Percentiles rank a stretch among this genome's conserved stretches.
phyloP scores from a whole-genome alignment of 2,329 filamentous ascomycete genomes.

The Xylaria sp. region DNA sequence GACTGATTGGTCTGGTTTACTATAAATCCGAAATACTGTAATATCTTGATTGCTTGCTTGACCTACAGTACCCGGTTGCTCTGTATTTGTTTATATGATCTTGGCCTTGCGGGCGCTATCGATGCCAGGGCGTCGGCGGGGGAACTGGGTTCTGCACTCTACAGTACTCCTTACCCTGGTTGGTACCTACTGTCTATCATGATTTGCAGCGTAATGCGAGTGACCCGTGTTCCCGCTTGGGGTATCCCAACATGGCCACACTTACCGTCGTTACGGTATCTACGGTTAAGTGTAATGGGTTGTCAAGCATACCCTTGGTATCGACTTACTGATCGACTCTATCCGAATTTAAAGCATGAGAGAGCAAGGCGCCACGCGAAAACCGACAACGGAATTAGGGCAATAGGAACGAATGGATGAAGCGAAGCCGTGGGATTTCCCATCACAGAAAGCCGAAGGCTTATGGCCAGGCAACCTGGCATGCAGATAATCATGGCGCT shows the following conservation, averaged over 20 bases:
- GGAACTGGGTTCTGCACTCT: neutral
- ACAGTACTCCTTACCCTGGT: neutral
- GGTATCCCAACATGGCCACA: neutral
- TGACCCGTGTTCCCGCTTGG: slow-evolving; percentile 4
- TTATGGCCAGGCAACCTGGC: neutral
- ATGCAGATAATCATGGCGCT: slow-evolving; percentile 5
- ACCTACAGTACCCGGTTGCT: too few relatives aligned
- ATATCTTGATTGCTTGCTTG: neutral
- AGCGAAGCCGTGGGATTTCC: slow-evolving; percentile 10
- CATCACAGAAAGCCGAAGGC: slow-evolving; percentile 15
- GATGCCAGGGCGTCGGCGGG: slow-evolving; percentile 4
- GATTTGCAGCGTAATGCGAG: neutral
- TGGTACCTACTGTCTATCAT: neutral
- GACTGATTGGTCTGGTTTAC: too few relatives aligned
- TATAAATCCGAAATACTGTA: too few relatives aligned
- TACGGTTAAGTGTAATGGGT: too few relatives aligned
- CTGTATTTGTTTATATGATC: neutral
- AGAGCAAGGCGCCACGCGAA: neutral
- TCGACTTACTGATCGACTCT: too few relatives aligned
- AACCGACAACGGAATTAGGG: neutral
- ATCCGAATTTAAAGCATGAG: too few relatives aligned
- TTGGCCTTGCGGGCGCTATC: too few relatives aligned
- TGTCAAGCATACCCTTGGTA: too few relatives aligned
- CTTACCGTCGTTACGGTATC: too few relatives aligned
- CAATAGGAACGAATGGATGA: too few relatives aligned